Conservation (phyloP, 2,329 filamentous ascomycete genomes). For the Colletotrichum echinochloae region DNA sequence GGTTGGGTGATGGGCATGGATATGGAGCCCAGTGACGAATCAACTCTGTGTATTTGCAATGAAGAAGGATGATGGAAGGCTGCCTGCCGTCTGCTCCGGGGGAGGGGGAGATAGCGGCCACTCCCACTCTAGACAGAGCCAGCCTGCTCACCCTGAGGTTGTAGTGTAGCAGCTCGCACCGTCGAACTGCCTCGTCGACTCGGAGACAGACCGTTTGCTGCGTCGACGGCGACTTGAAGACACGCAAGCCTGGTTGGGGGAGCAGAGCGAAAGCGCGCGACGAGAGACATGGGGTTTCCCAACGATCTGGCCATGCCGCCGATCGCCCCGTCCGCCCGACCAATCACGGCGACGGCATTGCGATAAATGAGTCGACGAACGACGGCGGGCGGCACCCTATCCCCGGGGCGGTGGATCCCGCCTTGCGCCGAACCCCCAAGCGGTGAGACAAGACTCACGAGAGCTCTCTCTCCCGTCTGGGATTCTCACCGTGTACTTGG, state of each 20-base stretch:
- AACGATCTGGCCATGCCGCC: slow-evolving; percentile 39
- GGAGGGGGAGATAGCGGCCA: neutral
- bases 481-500: slow-evolving; percentile 1
- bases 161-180: neutral
- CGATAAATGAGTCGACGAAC: slow-evolving; percentile 31
- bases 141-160: slow-evolving; percentile 1
- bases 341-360: slow-evolving; percentile 29
- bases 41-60: neutral
- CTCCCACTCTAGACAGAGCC: no score
- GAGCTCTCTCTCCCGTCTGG: neutral
- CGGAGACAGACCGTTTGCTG: neutral
- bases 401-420: slow-evolving; percentile 12
- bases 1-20: neutral
- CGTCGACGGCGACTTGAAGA: neutral
- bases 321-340: slow-evolving; percentile 18
- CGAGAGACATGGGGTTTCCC: slow-evolving; percentile 25
- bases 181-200: slow-evolving; percentile 1
- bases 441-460: slow-evolving; percentile 35
- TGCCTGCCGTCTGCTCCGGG: neutral
- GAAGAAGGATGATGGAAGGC: neutral
- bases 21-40: neutral
- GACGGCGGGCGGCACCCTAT: slow-evolving; percentile 2
- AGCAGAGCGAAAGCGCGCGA: neutral
- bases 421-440: slow-evolving; percentile 27
- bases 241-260: neutral